These are phyloP conservation scores for Daedaleopsis sinensis DNA, from an alignment of 768 basidiomycete species.

Conservation along the genomic window DNA sequence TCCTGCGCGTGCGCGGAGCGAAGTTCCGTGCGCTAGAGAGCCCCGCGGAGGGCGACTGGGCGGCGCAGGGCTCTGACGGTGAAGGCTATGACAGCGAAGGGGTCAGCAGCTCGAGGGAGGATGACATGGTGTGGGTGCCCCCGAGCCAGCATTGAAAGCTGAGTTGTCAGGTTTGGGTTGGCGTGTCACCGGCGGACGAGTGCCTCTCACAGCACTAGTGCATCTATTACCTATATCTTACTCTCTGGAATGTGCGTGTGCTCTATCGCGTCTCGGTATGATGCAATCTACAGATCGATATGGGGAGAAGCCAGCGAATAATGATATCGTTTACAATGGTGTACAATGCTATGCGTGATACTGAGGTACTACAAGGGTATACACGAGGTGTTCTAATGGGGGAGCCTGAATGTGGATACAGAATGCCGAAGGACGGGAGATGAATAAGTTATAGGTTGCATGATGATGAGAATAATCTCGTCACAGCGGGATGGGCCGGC, in stretches of 20 bases:
- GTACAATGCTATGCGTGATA: conserved; percentile 4
- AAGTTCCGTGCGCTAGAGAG: conserved; percentile 57
- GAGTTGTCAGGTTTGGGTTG: background rate
- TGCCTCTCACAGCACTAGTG: background rate
- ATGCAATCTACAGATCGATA: background rate
- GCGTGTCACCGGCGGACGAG: background rate
- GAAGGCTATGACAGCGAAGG: conserved; percentile 39
- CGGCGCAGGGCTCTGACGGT: conserved; percentile 62
- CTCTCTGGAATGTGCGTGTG: background rate
- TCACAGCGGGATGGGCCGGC: conserved; percentile 13
- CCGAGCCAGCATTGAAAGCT: conserved; percentile 9
- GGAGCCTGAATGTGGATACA: conserved; percentile 10
- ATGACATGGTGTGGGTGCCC: conserved; percentile 18
- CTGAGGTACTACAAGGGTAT: conserved; percentile 20
- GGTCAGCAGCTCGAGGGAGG: conserved; percentile 11
- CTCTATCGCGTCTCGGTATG: background rate
- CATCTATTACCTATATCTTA: background rate
- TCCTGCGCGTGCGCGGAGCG: conserved; percentile 72
- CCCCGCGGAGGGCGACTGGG: conserved; percentile 70
- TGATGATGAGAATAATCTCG: conserved; percentile 1
- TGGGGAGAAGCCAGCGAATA: background rate
- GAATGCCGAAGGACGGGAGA: conserved; percentile 2
- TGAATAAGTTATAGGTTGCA: conserved; percentile 13
- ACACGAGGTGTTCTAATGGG: conserved; percentile 15
- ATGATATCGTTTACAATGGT: conserved; percentile 16